These are phyloP conservation scores for Morella rubra DNA, from an alignment of 306 rosid genomes.

Conservation along the genomic window DNA sequence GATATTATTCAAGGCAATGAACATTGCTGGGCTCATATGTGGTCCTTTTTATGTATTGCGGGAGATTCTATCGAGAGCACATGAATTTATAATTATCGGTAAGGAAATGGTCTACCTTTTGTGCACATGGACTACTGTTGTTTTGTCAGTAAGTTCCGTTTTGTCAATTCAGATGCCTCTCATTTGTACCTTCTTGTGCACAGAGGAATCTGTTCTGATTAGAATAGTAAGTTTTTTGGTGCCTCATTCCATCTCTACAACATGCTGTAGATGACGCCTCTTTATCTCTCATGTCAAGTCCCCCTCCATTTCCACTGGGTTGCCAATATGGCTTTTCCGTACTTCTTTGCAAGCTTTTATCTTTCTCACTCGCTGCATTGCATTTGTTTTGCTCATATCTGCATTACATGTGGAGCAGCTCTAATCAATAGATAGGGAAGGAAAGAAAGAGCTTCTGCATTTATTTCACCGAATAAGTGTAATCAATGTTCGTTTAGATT, in stretches of 20 bases:
- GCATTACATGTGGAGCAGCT: not conserved
- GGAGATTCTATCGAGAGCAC: not conserved
- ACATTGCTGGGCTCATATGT: not conserved
- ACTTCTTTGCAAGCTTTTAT: not conserved
- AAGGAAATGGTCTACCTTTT: not conserved
- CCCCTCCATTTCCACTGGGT: not conserved
- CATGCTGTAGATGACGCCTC: not conserved
- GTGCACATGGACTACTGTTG: not conserved
- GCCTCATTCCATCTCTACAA: not conserved
- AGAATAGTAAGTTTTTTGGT: not conserved
- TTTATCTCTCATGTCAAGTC: not conserved
- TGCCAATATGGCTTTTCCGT: not conserved
- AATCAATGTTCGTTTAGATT: not conserved
- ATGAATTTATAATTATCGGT: not conserved
- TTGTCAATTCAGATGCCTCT: not conserved
- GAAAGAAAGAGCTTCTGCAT: not conserved
- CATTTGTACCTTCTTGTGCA: not conserved
- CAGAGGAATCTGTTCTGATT: not conserved
- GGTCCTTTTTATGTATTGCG: not conserved
- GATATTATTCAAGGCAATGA: not conserved
- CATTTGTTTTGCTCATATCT: not conserved
- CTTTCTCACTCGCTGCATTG: not conserved
- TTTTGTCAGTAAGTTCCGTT: not conserved
- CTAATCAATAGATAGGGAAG: slow-evolving; percentile 1
- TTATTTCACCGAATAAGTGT: not conserved